phyloP scores from a whole-genome alignment of 1,139 yeast species.

The Kodamaea sp. region DNA sequence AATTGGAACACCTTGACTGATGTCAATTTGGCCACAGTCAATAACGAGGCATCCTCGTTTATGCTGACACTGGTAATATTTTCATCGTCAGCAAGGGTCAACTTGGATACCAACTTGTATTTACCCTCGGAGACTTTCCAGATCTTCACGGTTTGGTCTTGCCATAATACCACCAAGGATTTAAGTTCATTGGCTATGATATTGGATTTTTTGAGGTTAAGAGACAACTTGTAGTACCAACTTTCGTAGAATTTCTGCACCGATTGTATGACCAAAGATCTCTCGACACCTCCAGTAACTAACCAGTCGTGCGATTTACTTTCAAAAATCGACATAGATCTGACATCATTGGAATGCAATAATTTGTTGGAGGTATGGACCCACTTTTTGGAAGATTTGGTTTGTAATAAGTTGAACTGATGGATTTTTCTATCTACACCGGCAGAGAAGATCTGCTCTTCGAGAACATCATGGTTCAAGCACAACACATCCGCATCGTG shows the following conservation, averaged over 20 bases:
- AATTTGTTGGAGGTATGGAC: conserved; percentile 75
- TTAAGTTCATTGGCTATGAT: conserved; percentile 50
- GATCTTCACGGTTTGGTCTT: conserved; percentile 75
- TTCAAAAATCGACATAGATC: conserved; percentile 73
- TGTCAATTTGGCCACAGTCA: conserved; percentile 72
- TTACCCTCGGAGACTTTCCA: conserved; percentile 61
- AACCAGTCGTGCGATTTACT: conserved; percentile 69
- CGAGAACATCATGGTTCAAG: conserved; percentile 60
- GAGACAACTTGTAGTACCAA: conserved; percentile 67
- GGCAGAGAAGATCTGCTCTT: conserved; percentile 75
- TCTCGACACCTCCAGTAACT: conserved; percentile 90
- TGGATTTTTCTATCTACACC: conserved; percentile 94
- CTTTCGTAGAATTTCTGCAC: conserved; percentile 71
- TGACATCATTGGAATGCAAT: conserved; percentile 86
- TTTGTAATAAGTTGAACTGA: conserved; percentile 51
- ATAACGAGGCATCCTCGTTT: conserved; percentile 61
- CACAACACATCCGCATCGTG: conserved; percentile 94
- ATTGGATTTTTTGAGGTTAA: conserved; percentile 63
- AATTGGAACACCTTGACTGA: conserved; percentile 71
- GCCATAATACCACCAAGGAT: conserved; percentile 71
- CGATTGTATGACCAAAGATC: conserved; percentile 72
- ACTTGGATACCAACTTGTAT: conserved; percentile 60
- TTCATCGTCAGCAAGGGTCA: conserved; percentile 75
- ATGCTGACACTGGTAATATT: conserved; percentile 73
- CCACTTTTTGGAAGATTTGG: conserved; percentile 59